These are phyloP conservation scores for Carex kokanica DNA, from an alignment of 176 grass and related monocot genomes.

Conservation along the genomic window DNA sequence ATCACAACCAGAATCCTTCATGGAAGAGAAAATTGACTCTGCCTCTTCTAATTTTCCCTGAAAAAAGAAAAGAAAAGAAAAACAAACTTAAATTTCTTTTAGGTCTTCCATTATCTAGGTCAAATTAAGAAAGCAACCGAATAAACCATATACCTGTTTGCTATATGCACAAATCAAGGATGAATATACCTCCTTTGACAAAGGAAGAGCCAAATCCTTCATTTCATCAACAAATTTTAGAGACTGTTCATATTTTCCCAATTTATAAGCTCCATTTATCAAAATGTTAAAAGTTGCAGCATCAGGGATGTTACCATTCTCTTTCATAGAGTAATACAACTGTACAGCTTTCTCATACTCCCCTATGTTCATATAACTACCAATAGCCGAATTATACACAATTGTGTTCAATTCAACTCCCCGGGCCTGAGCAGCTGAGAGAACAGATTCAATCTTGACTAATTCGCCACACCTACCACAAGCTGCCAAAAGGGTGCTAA, in stretches of 20 bases:
- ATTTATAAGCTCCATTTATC: conserved; percentile 73
- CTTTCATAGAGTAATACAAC: conserved; percentile 70
- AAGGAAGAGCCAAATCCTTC: conserved; percentile 55
- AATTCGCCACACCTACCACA: conserved; percentile 61
- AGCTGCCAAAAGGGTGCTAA: conserved; percentile 83
- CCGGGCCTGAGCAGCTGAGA: conserved; percentile 59
- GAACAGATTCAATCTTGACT: conserved; percentile 64
- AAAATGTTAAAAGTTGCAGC: conserved; percentile 81
- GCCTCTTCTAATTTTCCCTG: conserved; percentile 75
- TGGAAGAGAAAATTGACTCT: conserved; percentile 67
- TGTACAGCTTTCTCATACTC: conserved; percentile 77
- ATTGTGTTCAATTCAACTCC: conserved; percentile 75
- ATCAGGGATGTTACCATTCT: conserved; percentile 58
- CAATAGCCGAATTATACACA: conserved; percentile 85
- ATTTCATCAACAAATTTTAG: conserved; percentile 78
- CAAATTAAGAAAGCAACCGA: conserved; percentile 18
- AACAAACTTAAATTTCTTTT: neutral
- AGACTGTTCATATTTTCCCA: conserved; percentile 61
- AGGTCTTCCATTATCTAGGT: conserved; percentile 29
- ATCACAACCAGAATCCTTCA: conserved; percentile 58
- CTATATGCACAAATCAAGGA: conserved; percentile 81
- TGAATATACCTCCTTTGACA: conserved; percentile 83
- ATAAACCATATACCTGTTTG: conserved; percentile 60
- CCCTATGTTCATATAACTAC: conserved; percentile 72
- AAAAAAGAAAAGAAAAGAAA: conserved; percentile 29